phyloP scores from a whole-genome alignment of 345 rosid genomes.

The Arabidopsis suecica region DNA sequence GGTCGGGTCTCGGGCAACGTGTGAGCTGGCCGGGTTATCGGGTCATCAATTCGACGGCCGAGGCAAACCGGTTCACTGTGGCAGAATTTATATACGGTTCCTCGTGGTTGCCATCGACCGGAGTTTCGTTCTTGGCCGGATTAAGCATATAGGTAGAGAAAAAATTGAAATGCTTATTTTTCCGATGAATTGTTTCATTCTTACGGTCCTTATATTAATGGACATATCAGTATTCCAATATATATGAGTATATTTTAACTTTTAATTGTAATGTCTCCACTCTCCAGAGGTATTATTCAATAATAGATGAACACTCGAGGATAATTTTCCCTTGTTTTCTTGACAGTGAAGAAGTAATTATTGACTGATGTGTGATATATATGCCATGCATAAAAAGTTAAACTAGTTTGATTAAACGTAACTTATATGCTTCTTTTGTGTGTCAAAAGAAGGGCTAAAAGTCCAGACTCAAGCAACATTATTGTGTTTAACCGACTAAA shows the following conservation, averaged over 20 bases:
- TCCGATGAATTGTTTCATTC: constrained; percentile 47
- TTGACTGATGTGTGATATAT: too few relatives aligned
- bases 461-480: constrained; percentile 13
- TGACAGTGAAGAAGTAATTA: too few relatives aligned
- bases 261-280: constrained; percentile 9
- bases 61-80: constrained; percentile 84
- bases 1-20: constrained; percentile 65
- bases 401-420: too few relatives aligned
- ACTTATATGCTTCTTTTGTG: neutral
- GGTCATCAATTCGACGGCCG: constrained; percentile 66
- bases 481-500: neutral
- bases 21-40: constrained; percentile 87
- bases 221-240: constrained; percentile 36
- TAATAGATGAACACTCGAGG: neutral
- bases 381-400: too few relatives aligned
- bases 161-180: constrained; percentile 26
- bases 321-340: neutral
- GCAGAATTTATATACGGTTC: constrained; percentile 85
- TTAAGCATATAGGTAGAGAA: constrained; percentile 53
- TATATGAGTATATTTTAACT: constrained; percentile 29
- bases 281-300: constrained; percentile 23
- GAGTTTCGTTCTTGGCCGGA: constrained; percentile 93
- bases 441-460: neutral
- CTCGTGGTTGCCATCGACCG: constrained; percentile 97
- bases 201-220: constrained; percentile 43